Evolutionary conservation across 805 yeast genomes (phyloP), one percentile per base, ranked within the genome.

Genomic region (Blastobotrys americana): DNA sequence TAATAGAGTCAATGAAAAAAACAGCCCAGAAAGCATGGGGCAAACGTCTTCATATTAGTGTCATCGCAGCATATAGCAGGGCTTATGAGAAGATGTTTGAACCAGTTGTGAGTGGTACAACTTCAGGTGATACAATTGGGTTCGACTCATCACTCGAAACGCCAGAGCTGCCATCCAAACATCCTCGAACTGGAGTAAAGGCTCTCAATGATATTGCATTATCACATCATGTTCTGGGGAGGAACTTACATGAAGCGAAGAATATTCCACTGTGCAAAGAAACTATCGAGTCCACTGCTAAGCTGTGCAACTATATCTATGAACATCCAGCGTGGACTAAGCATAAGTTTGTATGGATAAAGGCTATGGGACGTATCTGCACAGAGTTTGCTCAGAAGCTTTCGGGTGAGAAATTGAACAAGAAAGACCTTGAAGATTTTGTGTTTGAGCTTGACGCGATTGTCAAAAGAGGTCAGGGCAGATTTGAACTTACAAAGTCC

Each of bases 311-410:
- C 19, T 10, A n/a, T 4, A 35, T 39, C 6, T 44, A 39, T 20
- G 28, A 44, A 25, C 38, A 39, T 37, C 18, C 33, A 8, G 27
- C 47, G 19, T 44, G 47, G 47, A 39, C 21, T 16, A 44, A 44
- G 40, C 47, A 44, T 31, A 39, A 39, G 40, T 40, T 39, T 19
- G 17, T 44, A 6, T 44, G 47, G 47, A 27, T 44, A 15, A 21
- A 16, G 17, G 39, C 39, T 17, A 34, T 44, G 43, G 39, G 34
- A 16, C 34, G 36, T 8, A 31, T 45, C 22, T 42, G 42, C 21
- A 19, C n/a, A n/a, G 17, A 5, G 2, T 36, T 43, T 25, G 17
- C 4, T 18, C 33, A 34, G 5, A 34, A 21, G 5, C 39, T 41
- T 9, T 34, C 23, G 13, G 39, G 25, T 5, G 13, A 17, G 20